A percentile compares a stretch with the other conserved stretches of the same genome.
Evolutionary conservation across 345 rosid species (phyloP).

Genomic region (Moricandia arvensis): DNA sequence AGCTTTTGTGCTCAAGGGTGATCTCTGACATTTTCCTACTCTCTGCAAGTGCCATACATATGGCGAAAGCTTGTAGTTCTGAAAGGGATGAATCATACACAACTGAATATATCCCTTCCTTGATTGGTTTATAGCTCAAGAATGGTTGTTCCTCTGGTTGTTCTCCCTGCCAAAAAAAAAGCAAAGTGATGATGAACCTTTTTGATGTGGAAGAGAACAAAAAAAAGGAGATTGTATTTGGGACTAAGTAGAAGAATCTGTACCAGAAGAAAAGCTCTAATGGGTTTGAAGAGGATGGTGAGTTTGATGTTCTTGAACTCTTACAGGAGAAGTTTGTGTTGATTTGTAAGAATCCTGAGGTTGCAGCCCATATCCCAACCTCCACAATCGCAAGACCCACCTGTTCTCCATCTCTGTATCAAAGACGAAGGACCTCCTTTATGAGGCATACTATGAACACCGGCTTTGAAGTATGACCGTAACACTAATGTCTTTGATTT

Average conservation of each 20-base stretch:
- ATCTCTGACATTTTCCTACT: slow-evolving; percentile 45
- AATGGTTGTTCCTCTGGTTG: slow-evolving; percentile 47
- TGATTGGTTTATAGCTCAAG: slow-evolving; percentile 59
- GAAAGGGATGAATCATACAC: slow-evolving; percentile 62
- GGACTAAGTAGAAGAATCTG: slow-evolving; percentile 9
- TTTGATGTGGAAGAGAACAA: not conserved
- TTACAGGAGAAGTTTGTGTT: slow-evolving; percentile 36
- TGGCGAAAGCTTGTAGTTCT: slow-evolving; percentile 70
- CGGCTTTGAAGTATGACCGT: slow-evolving; percentile 87
- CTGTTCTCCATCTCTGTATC: slow-evolving; percentile 86
- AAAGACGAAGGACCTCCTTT: slow-evolving; percentile 85
- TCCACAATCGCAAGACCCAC: slow-evolving; percentile 96
- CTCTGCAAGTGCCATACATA: slow-evolving; percentile 74
- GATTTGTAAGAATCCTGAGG: slow-evolving; percentile 58
- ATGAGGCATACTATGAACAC: slow-evolving; percentile 74
- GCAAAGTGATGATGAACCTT: slow-evolving; percentile 26
- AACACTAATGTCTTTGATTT: slow-evolving; percentile 36
- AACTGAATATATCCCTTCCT: slow-evolving; percentile 79
- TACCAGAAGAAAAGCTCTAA: slow-evolving; percentile 68
- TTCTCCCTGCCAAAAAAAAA: slow-evolving; percentile 53
- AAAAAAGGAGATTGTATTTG: not conserved
- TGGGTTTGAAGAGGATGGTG: slow-evolving; percentile 40
- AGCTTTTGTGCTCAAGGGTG: slow-evolving; percentile 31
- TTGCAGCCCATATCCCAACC: slow-evolving; percentile 96
- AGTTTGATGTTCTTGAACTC: slow-evolving; percentile 38